These are phyloP conservation scores for Scytalidium lignicola DNA, from an alignment of 2,329 filamentous ascomycete genomes.

Conservation along the genomic window DNA sequence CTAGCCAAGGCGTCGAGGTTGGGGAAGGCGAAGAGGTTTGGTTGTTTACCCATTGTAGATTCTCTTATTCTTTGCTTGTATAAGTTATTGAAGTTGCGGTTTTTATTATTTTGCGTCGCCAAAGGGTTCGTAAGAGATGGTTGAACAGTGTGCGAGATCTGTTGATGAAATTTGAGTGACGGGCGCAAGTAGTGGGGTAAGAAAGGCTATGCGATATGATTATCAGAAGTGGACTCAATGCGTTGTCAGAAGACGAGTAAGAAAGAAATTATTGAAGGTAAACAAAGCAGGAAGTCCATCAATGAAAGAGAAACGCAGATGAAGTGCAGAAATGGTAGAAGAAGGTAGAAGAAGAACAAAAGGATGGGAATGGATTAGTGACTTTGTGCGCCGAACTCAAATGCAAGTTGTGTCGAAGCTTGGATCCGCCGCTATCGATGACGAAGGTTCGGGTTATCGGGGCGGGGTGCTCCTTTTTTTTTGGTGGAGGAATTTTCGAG, in stretches of 20 bases:
- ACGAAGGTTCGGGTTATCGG: neutral
- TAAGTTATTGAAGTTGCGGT: too few relatives aligned
- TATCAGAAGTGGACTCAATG: neutral
- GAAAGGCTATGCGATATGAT: neutral
- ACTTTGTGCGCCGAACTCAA: neutral
- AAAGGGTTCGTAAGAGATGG: neutral
- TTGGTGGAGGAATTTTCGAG: neutral
- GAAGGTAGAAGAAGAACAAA: neutral
- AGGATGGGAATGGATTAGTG: neutral
- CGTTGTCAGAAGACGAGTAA: neutral
- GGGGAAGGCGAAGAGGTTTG: constrained; percentile 77
- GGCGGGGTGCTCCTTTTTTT: neutral
- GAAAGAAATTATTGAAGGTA: neutral
- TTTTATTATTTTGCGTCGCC: neutral
- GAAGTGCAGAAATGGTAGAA: too few relatives aligned
- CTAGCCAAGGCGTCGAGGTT: constrained; percentile 64
- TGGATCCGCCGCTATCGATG: neutral
- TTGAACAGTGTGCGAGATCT: neutral
- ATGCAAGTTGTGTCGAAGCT: neutral
- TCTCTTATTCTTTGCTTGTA: too few relatives aligned
- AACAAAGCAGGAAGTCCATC: neutral
- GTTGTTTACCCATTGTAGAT: constrained; percentile 29
- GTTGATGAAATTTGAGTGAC: neutral
- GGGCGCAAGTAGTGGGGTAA: neutral
- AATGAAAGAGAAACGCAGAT: neutral